Percentiles rank a stretch among this genome's conserved stretches.
Conservation (phyloP, 1,284 basidiomycete species). For the Fomitopsis schrenkii region DNA sequence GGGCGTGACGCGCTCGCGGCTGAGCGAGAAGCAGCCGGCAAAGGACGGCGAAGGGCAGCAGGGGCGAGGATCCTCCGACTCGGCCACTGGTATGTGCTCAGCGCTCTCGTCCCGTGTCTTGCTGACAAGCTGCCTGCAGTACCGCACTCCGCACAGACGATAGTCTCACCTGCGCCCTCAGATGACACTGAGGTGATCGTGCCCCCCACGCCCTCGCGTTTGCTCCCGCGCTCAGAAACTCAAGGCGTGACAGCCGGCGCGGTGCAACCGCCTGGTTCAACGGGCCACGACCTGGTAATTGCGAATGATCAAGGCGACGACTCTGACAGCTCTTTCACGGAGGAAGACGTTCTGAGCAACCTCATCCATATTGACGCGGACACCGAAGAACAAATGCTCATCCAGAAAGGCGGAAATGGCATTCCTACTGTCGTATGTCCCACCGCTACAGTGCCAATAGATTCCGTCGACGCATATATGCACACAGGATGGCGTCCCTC, state of each 20-base stretch:
- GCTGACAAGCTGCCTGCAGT: constrained; percentile 7
- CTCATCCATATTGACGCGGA: constrained; percentile 40
- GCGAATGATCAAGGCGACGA: constrained; percentile 37
- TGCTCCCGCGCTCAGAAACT: constrained; percentile 47
- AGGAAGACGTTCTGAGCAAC: constrained; percentile 48
- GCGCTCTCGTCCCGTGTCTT: constrained; percentile 10
- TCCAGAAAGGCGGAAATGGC: constrained; percentile 78
- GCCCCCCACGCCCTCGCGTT: constrained; percentile 48
- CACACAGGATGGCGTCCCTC: constrained; percentile 75
- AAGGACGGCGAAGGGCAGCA: constrained; percentile 17
- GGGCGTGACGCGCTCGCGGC: constrained; percentile 19
- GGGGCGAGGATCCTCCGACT: constrained; percentile 18
- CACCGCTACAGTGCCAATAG: not conserved
- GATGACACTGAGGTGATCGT: constrained; percentile 38
- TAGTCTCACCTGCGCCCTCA: constrained; percentile 8
- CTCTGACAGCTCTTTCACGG: constrained; percentile 35
- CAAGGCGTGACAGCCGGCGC: constrained; percentile 65
- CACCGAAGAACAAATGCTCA: constrained; percentile 78
- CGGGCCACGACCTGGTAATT: constrained; percentile 39
- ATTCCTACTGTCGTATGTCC: constrained; percentile 64
- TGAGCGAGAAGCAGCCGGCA: constrained; percentile 26
- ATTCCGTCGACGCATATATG: not conserved
- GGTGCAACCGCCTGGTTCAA: constrained; percentile 69
- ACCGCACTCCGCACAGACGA: constrained; percentile 8
- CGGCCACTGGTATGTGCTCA: constrained; percentile 19